Evolutionary conservation across 768 basidiomycete genomes (phyloP), one percentile per base, ranked within the genome.

Genomic region (Chalciporus sphaerocephalus): DNA sequence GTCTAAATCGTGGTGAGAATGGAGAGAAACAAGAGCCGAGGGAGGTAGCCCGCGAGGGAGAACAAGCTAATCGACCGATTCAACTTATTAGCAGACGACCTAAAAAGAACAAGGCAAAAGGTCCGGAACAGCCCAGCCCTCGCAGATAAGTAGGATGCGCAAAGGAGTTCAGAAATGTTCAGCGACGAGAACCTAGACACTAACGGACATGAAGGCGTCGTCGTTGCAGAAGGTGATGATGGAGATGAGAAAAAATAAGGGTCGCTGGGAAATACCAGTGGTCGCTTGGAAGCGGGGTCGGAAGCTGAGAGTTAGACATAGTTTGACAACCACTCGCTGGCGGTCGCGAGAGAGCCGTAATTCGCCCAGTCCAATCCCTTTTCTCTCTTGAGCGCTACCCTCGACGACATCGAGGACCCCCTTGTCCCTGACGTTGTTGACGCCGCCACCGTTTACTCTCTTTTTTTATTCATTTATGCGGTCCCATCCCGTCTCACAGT

Each of bases 381-480:
- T 12, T 28, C 30, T 40, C 18, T 46, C 42, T 34, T 44, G n/a
- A 42, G 46, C 46, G 49, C 37, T 48, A 51, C 39, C 30, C 25
- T 48, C 27, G 18, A 28, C 42, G 20, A 50, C 33, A 25, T 40
- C 51, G 35, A 41, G 17, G 30, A 49, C 35, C 51, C 49, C n/a
- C 47, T 12, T 36, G 36, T 51, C 30, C 27, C 36, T 36, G 50
- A 52, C 51, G 22, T 34, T 34, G 32, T 24, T 18, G 38, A 22
- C 38, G 38, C 38, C 44, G 23, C 33, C 34, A 21, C 36, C 21
- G 13, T 22, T 22, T 35, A 20, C 30, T 21, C 22, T 42, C 18
- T 25, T 25, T 44, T 46, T 35, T 4, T 15, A n/a, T 32, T 32
- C 15, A 32, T 32, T 32, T 32, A 65, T 65, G 76, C 71, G 69